These are phyloP conservation scores for Pythium scleroteichum DNA, from an alignment of 352 stramenopile genomes.

Conservation along the genomic window DNA sequence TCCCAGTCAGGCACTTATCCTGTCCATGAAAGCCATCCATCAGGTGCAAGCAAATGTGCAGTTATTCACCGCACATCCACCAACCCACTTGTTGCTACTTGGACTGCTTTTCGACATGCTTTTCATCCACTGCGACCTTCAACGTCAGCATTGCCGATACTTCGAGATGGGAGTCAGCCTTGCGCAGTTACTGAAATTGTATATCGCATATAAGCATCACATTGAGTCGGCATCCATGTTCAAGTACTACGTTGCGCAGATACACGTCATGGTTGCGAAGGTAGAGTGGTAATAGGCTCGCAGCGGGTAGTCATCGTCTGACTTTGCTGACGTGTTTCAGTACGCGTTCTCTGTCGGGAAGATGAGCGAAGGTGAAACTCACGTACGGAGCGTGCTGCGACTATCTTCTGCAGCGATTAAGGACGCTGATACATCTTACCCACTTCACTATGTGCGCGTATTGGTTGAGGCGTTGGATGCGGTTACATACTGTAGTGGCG, in stretches of 20 bases:
- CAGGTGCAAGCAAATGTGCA: conserved; percentile 52
- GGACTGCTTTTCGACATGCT: conserved; percentile 72
- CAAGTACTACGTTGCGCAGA: conserved; percentile 51
- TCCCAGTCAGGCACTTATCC: conserved; percentile 40
- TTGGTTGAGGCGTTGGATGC: conserved; percentile 66
- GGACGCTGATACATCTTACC: conserved; percentile 36
- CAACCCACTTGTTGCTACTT: conserved; percentile 51
- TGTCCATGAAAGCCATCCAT: conserved; percentile 58
- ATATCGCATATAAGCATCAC: conserved; percentile 43
- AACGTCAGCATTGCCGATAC: conserved; percentile 60
- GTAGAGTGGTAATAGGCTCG: conserved; percentile 23
- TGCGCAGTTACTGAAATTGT: conserved; percentile 60
- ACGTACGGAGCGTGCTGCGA: conserved; percentile 57
- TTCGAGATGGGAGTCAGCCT: conserved; percentile 64
- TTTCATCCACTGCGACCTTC: conserved; percentile 57
- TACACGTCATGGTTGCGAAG: conserved; percentile 68
- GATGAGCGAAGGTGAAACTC: conserved; percentile 45
- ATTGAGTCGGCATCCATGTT: conserved; percentile 52
- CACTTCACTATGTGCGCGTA: conserved; percentile 47
- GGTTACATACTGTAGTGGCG: conserved; percentile 45
- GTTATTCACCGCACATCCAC: conserved; percentile 33
- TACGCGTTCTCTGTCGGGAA: conserved; percentile 61
- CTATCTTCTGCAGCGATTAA: conserved; percentile 44
- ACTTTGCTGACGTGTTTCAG: conserved; percentile 26
- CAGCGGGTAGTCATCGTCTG: background rate